Base-by-base conservation (phyloP, 2,329 filamentous ascomycete genomes). In the Clarireedia monteithiana region DNA sequence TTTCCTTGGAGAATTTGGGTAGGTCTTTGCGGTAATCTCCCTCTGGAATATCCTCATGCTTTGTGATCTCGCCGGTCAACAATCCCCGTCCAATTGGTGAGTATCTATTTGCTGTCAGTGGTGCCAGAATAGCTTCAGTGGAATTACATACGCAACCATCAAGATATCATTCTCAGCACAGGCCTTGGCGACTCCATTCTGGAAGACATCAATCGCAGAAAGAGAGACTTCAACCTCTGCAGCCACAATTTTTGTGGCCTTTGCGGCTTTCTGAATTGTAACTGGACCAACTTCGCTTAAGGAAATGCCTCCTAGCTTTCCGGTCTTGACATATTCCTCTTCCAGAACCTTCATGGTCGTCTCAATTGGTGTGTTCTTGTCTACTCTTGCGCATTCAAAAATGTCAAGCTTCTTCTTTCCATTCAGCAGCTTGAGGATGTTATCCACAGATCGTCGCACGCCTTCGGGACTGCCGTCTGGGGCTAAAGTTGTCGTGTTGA, bases 81-180 rank as follows among this genome's bases (percentile, higher is more conserved):
- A 84, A 77, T 0, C 81, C 81, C 26, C 80, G 74, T 4, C 86
- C 84, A 0, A 91, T 74, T 1, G 88, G 88, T 46, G 84, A 85
- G 71, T 90, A 91, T 0, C 67, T 69, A 47, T 59, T 40, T 57
- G 10, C 52, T 27, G 36, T 64, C 49, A 62, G 62, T 56, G 36
- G 15, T 23, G 56, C 27, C 30, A 57, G 17, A 34, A 15, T 6
- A 44, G 9, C 9, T 20, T 7, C 39, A 17, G 46, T 44, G 15
- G 27, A 9, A 30, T 15, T 53, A 63, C 66, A 17, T 64, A 68
- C 64, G 85, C 86, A 38, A 89, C 71, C 48, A 91, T 72, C 0
- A 86, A 84, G 58, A 92, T 89, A 48, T 76, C 73, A 47, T 86
- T 70, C 66, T 91, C 77, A 0, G 74, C 76, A 64, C 82, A 86